Evolutionary conservation across 1,284 basidiomycete species (phyloP), one percentile per base, ranked within the genome.

Genomic region (Ustilago tritici): DNA sequence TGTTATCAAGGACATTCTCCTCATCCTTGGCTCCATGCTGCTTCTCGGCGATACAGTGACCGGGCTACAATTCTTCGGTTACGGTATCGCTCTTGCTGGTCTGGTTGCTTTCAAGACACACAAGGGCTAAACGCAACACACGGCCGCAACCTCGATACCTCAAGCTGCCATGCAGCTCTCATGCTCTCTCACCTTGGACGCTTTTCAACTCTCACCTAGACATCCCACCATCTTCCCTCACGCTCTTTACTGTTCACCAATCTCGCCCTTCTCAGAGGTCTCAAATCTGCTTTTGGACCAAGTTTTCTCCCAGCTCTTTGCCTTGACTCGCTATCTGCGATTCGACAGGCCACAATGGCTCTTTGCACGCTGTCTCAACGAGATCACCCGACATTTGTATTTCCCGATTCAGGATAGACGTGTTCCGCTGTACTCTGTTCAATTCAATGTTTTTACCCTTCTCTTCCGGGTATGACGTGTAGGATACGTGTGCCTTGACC

Each of bases 1-100:
- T 70, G 95, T 99, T 17, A 92, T 98, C 50, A 83, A 93, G 92
- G 95, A 98, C 86, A 98, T 98, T 76, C 90, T 98, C 41, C 91
- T 98, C 76, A 95, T 99, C 87, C 89, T 91, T 6, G 95, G 94
- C 56, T 93, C 93, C 3, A 95, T 96, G 64, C 87, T 94, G 71
- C 88, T 97, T 70, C 95, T 96, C 82, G 92, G 93, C 53, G 90
- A 91, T 43, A 86, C 88, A 32, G 91, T 98, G 82, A 93, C 93
- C 23, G 90, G 91, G 1, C 87, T 96, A 28, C 96, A 99, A 87
- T 89, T 97, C 46, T 88, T 97, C 83, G 95, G 94, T 89, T 95
- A 95, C 86, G 91, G 91, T 19, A 90, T 95, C 76, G 93, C 93
- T 2, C 88, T 95, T n/a, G 90, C 89, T 57, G 93, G 93, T 47